phyloP scores from a whole-genome alignment of 352 stramenopile genomes.

The Blastocystis sp. region DNA sequence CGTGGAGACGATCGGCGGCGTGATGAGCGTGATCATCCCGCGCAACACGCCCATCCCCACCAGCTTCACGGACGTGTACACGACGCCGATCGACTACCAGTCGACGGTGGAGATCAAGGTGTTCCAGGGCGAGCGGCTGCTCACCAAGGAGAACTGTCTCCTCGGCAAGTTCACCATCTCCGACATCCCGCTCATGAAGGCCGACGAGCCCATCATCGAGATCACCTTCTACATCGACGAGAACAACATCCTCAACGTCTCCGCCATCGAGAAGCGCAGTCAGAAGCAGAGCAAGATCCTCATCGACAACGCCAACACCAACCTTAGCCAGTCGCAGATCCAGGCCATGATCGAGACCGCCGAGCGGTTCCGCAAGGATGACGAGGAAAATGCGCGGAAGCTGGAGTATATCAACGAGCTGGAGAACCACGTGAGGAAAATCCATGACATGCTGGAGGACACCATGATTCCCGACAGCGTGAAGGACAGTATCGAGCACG shows the following conservation, averaged over 20 bases:
- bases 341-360: slow-evolving; percentile 79
- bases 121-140: slow-evolving; percentile 74
- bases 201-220: slow-evolving; percentile 70
- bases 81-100: slow-evolving; percentile 75
- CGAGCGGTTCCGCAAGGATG: slow-evolving; percentile 77
- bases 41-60: slow-evolving; percentile 74
- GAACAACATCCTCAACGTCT: slow-evolving; percentile 83
- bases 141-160: slow-evolving; percentile 73
- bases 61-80: slow-evolving; percentile 74
- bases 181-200: slow-evolving; percentile 67
- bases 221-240: slow-evolving; percentile 71
- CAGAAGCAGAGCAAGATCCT: slow-evolving; percentile 83
- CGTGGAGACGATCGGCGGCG: slow-evolving; percentile 88
- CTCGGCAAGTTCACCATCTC: slow-evolving; percentile 73
- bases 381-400: slow-evolving; percentile 67
- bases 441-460: slow-evolving; percentile 71
- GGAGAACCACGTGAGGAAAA: slow-evolving; percentile 76
- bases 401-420: slow-evolving; percentile 74
- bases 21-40: slow-evolving; percentile 88
- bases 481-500: slow-evolving; percentile 66
- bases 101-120: slow-evolving; percentile 76
- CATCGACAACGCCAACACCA: slow-evolving; percentile 83
- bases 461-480: slow-evolving; percentile 70
- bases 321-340: slow-evolving; percentile 78
- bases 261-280: slow-evolving; percentile 77